A percentile compares a stretch with the other conserved stretches of the same genome.
phyloP scores from a whole-genome alignment of 1,284 basidiomycete species.

The Fistulinella cinereoalba region DNA sequence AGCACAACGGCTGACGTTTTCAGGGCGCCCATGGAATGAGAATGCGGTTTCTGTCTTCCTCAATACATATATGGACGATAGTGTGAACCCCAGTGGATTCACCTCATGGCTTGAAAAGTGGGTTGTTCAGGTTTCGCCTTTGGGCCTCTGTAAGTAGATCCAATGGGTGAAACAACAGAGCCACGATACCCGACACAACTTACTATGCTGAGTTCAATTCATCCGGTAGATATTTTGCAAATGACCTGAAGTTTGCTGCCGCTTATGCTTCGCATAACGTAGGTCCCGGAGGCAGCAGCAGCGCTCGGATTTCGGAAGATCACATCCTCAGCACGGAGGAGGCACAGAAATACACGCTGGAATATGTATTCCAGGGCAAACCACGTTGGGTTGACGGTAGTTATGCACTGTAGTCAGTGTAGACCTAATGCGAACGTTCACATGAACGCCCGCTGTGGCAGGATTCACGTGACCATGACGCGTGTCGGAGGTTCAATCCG shows the following conservation, averaged over 20 bases:
- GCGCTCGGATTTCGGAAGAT: slow-evolving; percentile 44
- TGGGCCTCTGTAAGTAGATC: not conserved
- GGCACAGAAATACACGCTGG: slow-evolving; percentile 44
- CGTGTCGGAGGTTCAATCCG: slow-evolving; percentile 15
- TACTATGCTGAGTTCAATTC: slow-evolving; percentile 62
- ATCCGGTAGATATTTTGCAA: slow-evolving; percentile 35
- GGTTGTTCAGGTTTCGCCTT: not conserved
- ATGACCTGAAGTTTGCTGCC: not conserved
- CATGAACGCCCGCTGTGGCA: not conserved
- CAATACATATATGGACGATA: slow-evolving; percentile 58
- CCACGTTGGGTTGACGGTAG: slow-evolving; percentile 56
- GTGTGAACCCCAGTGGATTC: slow-evolving; percentile 51
- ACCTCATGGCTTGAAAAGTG: slow-evolving; percentile 36
- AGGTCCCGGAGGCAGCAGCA: slow-evolving; percentile 57
- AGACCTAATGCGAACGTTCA: too few species aligned
- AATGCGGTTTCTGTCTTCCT: slow-evolving; percentile 55
- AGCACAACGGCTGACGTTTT: not conserved
- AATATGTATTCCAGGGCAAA: slow-evolving; percentile 46
- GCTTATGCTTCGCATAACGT: slow-evolving; percentile 14
- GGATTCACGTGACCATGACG: slow-evolving; percentile 27
- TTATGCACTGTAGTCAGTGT: slow-evolving; percentile 41
- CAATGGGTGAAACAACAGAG: slow-evolving; percentile 31
- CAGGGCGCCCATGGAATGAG: slow-evolving; percentile 64
- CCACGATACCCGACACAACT: slow-evolving; percentile 50
- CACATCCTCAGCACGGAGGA: slow-evolving; percentile 44